A percentile compares a stretch with the other conserved stretches of the same genome.
These are phyloP conservation scores for Claviceps humidiphila DNA, from an alignment of 2,329 filamentous ascomycete genomes.

Conservation along the genomic window DNA sequence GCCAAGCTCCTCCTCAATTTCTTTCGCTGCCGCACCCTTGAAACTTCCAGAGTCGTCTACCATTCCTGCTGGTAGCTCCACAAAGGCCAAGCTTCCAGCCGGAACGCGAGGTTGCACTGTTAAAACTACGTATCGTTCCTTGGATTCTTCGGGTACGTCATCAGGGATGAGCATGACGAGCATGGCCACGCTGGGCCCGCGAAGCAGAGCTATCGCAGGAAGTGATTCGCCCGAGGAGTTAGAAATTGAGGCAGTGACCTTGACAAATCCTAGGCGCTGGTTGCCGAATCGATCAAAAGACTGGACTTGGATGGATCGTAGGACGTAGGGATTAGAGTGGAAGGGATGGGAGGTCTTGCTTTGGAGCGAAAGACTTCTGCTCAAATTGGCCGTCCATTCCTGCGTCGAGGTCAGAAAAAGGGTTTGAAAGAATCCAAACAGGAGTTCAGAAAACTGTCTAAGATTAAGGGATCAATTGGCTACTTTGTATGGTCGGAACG, in stretches of 20 bases:
- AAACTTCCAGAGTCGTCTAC: conserved; percentile 41
- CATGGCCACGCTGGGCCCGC: conserved; percentile 48
- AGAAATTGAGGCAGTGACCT: conserved; percentile 34
- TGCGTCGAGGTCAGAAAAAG: conserved; percentile 10
- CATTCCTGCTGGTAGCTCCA: conserved; percentile 47
- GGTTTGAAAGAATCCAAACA: background rate
- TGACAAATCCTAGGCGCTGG: conserved; percentile 41
- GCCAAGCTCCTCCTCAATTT: conserved; percentile 48
- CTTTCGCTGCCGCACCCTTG: conserved; percentile 42
- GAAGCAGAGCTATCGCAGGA: conserved; percentile 41
- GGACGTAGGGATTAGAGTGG: conserved; percentile 37
- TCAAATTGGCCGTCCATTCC: conserved; percentile 37
- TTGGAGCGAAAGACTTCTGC: conserved; percentile 33
- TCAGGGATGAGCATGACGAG: conserved; percentile 42
- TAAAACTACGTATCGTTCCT: conserved; percentile 43
- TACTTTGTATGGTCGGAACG: conserved; percentile 35
- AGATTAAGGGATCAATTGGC: too few relatives aligned
- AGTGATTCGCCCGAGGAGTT: conserved; percentile 36
- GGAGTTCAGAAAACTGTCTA: background rate
- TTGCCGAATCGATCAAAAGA: conserved; percentile 38
- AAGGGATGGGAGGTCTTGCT: conserved; percentile 33
- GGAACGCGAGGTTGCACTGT: conserved; percentile 47
- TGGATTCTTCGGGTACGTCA: conserved; percentile 23
- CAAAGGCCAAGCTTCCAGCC: conserved; percentile 38
- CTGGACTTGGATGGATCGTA: conserved; percentile 38